Evolutionary conservation across 805 yeast genomes (phyloP), one percentile per base, ranked within the genome.

Genomic region (Nakazawaea ambrosiae): DNA sequence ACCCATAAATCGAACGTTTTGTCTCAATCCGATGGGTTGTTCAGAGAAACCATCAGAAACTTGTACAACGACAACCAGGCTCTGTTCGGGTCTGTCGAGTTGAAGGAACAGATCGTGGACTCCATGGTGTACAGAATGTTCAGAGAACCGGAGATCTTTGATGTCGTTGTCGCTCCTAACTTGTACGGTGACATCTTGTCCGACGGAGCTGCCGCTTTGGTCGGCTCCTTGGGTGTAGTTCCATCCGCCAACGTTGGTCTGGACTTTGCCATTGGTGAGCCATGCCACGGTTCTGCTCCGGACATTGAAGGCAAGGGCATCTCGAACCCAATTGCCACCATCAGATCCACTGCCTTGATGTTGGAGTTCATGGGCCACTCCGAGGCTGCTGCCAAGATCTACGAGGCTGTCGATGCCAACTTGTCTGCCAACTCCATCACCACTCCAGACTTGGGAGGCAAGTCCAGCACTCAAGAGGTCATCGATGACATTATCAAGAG

Each of bases 121-220:
- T 89, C 97, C 11, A 92, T 92, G 98, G 98, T 92, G 41, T 92
- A 92, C 78, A 77, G 96, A 63, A 78, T 92, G 92, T 92, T 92
- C 79, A 81, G 97, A 65, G 97, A 92, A 65, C 98, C 98, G 37
- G 88, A 87, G 57, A 81, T 85, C 61, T 92, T 92, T 55, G 98
- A 92, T 58, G 98, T 92, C 46, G 92, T 92, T 27, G 98, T 92
- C 38, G 98, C 97, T 45, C 98, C 98, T 52, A 92, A 92, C 73
- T 73, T 92, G 60, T 92, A 92, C 63, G 98, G 98, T 61, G 98
- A 92, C 63, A 88, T 92, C 49, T 70, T 92, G 51, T 82, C 94
- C 47, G 97, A 89, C 58, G 97, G 97, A 65, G 97, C 97, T 39
- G 97, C 97, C 49, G 97, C 97, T 12, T 73, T 89, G 40, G 96